Evolutionary conservation across 108 stramenopile genomes (phyloP), one percentile per base, ranked within the genome.

Genomic region (Phaeodactylum tricornutum): DNA sequence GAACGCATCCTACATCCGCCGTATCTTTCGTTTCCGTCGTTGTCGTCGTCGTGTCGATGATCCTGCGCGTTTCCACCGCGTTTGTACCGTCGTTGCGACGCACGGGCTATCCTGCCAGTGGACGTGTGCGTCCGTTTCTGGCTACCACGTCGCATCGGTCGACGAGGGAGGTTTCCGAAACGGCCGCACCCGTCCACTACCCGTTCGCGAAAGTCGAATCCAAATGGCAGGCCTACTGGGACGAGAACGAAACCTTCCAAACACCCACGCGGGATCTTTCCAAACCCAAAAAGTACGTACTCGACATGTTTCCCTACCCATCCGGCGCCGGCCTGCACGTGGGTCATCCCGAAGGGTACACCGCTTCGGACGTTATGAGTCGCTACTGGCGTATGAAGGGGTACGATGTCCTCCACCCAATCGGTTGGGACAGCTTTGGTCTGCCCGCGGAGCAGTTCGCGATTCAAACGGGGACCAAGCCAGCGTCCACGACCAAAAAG

Each of bases 281-380:
- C 33, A 85, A 71, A 35, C 76, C 76, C 28, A 93, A 93, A 63
- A 93, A 93, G 57, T 98, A 96, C 59, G 82, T 95, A 17, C 68
- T 99, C 56, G 95, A 96, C 71, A 99, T 99, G 98, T 99, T 99
- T 50, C 98, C 98, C 4, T 99, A 99, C 64, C 98, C 98, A 29
- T 95, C 94, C 4, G 98, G 96, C 7, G 87, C 94, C 19, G 97
- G 95, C 33, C 64, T 96, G 49, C 97, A 96, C 57, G 95, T 98
- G 0, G 97, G 95, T 31, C 97, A 96, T 71, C 94, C 95, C 3
- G 94, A 95, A 64, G 94, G 97, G 22, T 96, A 96, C 48, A 93
- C 92, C 4, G 95, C 96, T 5, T 91, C 94, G 23, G 98, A 99
- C 67, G 77, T 94, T 34, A 93, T 97, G 93, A 66, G 96, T n/a